Evolutionary conservation across 2,329 filamentous ascomycete species (phyloP).

Genomic region (Neocucurbitaria cava): DNA sequence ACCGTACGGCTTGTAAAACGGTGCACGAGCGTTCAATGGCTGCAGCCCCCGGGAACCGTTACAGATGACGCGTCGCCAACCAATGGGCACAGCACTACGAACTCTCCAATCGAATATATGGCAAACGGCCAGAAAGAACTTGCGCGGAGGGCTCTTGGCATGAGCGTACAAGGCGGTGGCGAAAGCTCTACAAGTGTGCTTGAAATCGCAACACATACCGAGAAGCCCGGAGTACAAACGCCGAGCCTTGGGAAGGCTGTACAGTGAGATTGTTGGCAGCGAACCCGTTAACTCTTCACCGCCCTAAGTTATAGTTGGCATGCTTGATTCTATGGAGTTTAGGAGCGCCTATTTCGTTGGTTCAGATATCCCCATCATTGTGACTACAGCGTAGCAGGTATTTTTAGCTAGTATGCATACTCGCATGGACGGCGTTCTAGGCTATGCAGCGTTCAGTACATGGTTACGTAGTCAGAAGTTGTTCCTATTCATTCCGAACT

Average conservation of each 20-base stretch:
- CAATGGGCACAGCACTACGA: slow-evolving; percentile 25
- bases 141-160: slow-evolving; percentile 48
- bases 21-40: slow-evolving; percentile 76
- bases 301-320: not conserved
- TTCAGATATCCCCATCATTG: slow-evolving; percentile 1
- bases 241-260: slow-evolving; percentile 41
- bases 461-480: not conserved
- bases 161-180: slow-evolving; percentile 45
- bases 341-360: not conserved
- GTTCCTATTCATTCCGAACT: not conserved
- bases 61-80: slow-evolving; percentile 28
- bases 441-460: slow-evolving; percentile 7
- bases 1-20: slow-evolving; percentile 78
- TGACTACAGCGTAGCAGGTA: not conserved
- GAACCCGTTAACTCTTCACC: not conserved
- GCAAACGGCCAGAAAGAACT: slow-evolving; percentile 46
- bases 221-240: slow-evolving; percentile 51
- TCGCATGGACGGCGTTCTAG: slow-evolving; percentile 18
- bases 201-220: slow-evolving; percentile 49
- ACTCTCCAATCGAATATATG: slow-evolving; percentile 31
- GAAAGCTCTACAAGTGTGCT: slow-evolving; percentile 49
- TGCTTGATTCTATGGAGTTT: slow-evolving; percentile 2
- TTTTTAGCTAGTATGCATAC: slow-evolving; percentile 4
- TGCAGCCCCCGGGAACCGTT: slow-evolving; percentile 47
- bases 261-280: slow-evolving; percentile 2